Percentiles rank a stretch among this genome's conserved stretches.
These are phyloP conservation scores for Nicotiana paniculata DNA, from an alignment of 257 asterid species.

Conservation along the genomic window DNA sequence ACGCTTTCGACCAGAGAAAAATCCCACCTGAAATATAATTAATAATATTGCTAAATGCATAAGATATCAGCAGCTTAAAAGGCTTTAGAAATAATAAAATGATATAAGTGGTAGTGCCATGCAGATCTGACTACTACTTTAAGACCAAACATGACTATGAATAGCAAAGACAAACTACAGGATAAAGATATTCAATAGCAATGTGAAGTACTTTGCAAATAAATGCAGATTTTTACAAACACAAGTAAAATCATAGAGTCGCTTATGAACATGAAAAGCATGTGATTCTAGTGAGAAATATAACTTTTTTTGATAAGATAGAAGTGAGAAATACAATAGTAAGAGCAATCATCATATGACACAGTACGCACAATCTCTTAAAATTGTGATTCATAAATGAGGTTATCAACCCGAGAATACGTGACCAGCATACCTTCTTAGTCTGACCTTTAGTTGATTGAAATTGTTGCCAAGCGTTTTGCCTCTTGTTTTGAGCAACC, in stretches of 20 bases:
- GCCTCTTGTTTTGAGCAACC: conserved; percentile 89
- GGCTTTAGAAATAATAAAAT: background rate
- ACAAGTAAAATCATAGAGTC: background rate
- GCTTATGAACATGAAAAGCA: background rate
- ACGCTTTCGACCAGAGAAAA: conserved; percentile 90
- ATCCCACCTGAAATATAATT: conserved; percentile 57
- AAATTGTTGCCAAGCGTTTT: conserved; percentile 97
- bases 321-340: background rate
- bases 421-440: conserved; percentile 55
- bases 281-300: background rate
- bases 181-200: background rate
- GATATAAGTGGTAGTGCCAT: background rate
- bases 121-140: background rate
- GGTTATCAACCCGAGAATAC: background rate
- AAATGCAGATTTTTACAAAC: background rate
- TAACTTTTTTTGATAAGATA: background rate
- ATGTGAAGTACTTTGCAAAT: background rate
- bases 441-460: conserved; percentile 89
- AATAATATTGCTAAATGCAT: background rate
- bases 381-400: background rate
- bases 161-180: background rate
- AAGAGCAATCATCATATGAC: background rate
- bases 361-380: background rate
- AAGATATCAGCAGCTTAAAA: background rate
- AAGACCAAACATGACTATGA: background rate